Percentiles rank a stretch among this genome's conserved stretches.
These are phyloP conservation scores for Ophiostoma sp. DNA, from an alignment of 2,329 filamentous ascomycete genomes.

Conservation along the genomic window DNA sequence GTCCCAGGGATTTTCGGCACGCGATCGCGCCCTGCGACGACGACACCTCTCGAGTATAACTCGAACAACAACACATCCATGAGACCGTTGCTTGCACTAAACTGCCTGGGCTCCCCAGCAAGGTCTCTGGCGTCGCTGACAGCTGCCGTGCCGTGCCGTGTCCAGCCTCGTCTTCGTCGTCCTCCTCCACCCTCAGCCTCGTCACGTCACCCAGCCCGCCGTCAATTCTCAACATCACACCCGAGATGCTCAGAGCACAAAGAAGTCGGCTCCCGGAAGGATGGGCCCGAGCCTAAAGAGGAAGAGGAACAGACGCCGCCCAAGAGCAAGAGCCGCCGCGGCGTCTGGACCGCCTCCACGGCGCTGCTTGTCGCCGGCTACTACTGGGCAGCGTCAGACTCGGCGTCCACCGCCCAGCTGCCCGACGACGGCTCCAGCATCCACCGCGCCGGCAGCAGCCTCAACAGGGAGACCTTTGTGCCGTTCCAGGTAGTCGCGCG, in stretches of 20 bases:
- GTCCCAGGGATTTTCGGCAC: neutral
- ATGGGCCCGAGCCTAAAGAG: neutral
- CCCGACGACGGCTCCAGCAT: constrained; percentile 14
- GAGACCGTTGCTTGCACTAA: neutral
- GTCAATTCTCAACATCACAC: neutral
- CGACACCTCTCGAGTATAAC: neutral
- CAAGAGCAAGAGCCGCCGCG: neutral
- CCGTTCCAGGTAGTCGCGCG: constrained; percentile 60
- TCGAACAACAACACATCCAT: neutral
- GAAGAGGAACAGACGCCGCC: neutral
- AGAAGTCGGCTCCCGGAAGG: too few relatives aligned
- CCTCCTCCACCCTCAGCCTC: neutral
- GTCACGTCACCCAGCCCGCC: neutral
- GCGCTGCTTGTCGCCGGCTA: constrained; percentile 1
- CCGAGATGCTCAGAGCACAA: neutral
- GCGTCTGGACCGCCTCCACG: neutral
- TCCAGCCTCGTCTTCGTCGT: neutral
- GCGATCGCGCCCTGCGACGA: neutral
- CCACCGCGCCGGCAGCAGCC: constrained; percentile 26
- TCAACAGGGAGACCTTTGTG: constrained; percentile 59
- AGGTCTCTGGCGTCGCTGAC: neutral
- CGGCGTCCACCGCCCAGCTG: neutral
- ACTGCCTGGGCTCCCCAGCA: neutral
- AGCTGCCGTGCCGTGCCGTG: neutral
- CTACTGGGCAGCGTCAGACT: neutral